A percentile compares a stretch with the other conserved stretches of the same genome.
phyloP scores from a whole-genome alignment of 1,139 yeast genomes.

The Zygoascus hellenicus region DNA sequence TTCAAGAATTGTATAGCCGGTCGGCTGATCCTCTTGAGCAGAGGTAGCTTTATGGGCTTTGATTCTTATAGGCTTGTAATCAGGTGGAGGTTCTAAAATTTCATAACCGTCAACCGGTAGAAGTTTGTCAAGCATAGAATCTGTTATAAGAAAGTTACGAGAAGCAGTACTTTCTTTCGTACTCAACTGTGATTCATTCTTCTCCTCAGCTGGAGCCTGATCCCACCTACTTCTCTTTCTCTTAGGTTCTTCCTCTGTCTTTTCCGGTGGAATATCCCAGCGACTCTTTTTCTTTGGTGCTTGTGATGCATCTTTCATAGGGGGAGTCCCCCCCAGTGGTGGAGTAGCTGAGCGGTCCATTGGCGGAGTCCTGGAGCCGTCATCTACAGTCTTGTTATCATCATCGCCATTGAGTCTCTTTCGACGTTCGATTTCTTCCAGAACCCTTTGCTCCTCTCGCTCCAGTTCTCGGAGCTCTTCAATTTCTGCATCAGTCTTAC shows the following conservation, averaged over 20 bases:
- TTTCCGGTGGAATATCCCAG: constrained; percentile 31
- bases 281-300: constrained; percentile 22
- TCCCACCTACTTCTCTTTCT: constrained; percentile 20
- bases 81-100: constrained; percentile 45
- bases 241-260: constrained; percentile 3
- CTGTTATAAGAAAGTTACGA: constrained; percentile 42
- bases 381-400: constrained; percentile 5
- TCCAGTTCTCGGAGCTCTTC: constrained; percentile 32
- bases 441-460: constrained; percentile 31
- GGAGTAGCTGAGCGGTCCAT: constrained; percentile 17
- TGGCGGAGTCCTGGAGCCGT: constrained; percentile 27
- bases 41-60: constrained; percentile 22
- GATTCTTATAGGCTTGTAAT: constrained; percentile 37
- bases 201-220: constrained; percentile 13
- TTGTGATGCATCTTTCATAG: constrained; percentile 21
- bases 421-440: constrained; percentile 25
- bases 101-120: constrained; percentile 51
- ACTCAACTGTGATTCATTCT: not conserved
- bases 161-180: not conserved
- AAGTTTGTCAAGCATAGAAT: constrained; percentile 45
- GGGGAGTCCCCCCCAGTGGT: constrained; percentile 10
- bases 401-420: constrained; percentile 12
- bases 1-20: constrained; percentile 33
- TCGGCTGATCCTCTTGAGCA: constrained; percentile 24
- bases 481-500: constrained; percentile 23